phyloP scores from a whole-genome alignment of 768 basidiomycete species.

The Phlebiopsis gigantea region DNA sequence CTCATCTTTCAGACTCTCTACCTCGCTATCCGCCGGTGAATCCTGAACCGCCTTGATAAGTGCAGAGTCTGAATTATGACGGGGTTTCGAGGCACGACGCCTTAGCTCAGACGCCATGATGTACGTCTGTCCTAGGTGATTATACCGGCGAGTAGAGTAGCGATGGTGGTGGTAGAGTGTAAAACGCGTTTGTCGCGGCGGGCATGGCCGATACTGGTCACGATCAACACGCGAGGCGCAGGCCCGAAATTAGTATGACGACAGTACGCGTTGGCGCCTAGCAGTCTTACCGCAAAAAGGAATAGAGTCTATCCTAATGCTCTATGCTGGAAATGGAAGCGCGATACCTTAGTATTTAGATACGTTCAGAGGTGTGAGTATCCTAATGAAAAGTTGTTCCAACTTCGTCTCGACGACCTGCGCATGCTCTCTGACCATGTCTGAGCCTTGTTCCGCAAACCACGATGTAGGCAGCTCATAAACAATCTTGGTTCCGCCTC shows the following conservation, averaged over 20 bases:
- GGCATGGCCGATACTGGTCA: background rate
- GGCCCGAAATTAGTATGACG: background rate
- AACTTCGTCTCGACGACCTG: background rate
- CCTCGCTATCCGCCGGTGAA: slow-evolving; percentile 6
- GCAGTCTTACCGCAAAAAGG: no score
- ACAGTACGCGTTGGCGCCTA: no score
- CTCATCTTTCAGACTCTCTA: slow-evolving; percentile 15
- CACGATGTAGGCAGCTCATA: slow-evolving; percentile 47
- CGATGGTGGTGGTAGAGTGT: background rate
- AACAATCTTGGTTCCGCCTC: slow-evolving; percentile 36
- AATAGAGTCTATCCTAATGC: no score
- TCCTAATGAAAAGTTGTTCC: background rate
- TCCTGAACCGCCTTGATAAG: background rate
- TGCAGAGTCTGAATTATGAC: slow-evolving; percentile 9
- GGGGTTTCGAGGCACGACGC: background rate
- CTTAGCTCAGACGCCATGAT: slow-evolving; percentile 6
- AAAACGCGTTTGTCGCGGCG: background rate
- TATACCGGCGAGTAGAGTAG: background rate
- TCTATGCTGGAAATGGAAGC: no score
- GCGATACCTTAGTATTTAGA: no score
- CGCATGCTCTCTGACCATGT: background rate
- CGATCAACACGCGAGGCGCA: background rate
- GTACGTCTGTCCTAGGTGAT: background rate
- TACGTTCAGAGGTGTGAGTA: no score
- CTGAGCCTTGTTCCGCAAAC: background rate